phyloP scores from a whole-genome alignment of 2,329 filamentous ascomycete genomes.

The Plenodomus lindquistii region DNA sequence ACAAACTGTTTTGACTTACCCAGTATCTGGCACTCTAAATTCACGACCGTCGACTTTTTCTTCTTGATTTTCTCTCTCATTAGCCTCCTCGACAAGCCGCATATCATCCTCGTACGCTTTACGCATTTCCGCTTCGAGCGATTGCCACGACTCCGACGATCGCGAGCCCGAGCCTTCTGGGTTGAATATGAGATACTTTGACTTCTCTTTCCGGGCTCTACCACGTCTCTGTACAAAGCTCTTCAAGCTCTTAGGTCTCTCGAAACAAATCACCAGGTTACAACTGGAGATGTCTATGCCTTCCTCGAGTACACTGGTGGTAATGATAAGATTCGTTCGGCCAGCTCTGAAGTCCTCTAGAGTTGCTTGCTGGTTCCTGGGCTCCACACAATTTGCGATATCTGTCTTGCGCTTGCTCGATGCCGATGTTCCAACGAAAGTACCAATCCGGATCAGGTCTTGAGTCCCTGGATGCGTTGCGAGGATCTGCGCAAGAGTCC shows the following conservation, averaged over 20 bases:
- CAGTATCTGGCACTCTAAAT: constrained; percentile 29
- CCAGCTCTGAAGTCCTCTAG: constrained; percentile 59
- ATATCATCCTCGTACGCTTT: constrained; percentile 67
- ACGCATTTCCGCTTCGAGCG: constrained; percentile 75
- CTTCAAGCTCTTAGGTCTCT: constrained; percentile 63
- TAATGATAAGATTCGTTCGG: constrained; percentile 60
- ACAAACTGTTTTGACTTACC: constrained; percentile 32
- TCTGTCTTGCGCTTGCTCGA: constrained; percentile 49
- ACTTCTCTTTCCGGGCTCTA: constrained; percentile 61
- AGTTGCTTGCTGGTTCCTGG: constrained; percentile 54
- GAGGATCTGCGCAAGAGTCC: constrained; percentile 47
- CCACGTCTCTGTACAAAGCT: constrained; percentile 69
- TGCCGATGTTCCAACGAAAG: constrained; percentile 58
- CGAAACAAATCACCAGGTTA: constrained; percentile 67
- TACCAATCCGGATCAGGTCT: constrained; percentile 47
- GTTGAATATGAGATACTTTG: constrained; percentile 59
- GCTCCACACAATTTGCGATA: constrained; percentile 55
- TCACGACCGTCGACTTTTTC: constrained; percentile 38
- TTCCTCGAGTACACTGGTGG: constrained; percentile 63
- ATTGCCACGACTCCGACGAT: constrained; percentile 60
- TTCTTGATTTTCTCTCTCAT: constrained; percentile 55
- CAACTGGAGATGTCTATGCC: constrained; percentile 66
- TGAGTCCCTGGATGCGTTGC: constrained; percentile 33
- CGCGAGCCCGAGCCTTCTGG: constrained; percentile 37
- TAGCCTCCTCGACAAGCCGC: constrained; percentile 53